Evolutionary conservation across 2,329 filamentous ascomycete genomes (phyloP).

Genomic region (Colletotrichum sp.): DNA sequence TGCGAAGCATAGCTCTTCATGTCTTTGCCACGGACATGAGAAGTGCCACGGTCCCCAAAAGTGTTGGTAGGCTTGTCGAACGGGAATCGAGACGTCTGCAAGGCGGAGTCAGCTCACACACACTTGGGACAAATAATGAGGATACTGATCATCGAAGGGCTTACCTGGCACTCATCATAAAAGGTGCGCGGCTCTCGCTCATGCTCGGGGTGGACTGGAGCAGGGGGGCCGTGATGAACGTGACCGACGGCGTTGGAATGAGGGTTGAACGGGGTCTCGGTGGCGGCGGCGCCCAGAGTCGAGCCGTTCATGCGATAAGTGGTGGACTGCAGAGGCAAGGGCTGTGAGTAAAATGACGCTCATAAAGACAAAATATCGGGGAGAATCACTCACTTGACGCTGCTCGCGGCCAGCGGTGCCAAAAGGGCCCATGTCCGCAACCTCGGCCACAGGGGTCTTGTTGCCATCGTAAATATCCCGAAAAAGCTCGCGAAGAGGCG

Average conservation of each 20-base stretch:
- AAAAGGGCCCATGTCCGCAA: neutral
- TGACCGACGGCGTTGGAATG: neutral
- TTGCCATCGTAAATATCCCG: neutral
- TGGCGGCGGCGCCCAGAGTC: neutral
- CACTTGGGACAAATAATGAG: neutral
- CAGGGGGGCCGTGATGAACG: neutral
- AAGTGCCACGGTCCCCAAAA: neutral
- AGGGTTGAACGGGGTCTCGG: neutral
- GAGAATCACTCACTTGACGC: neutral
- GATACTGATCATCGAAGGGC: neutral
- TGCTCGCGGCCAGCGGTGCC: neutral
- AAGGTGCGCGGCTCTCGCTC: neutral
- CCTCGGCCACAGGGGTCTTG: neutral
- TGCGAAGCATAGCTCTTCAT: neutral
- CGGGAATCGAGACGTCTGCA: neutral
- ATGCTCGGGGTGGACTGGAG: neutral
- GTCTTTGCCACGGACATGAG: neutral
- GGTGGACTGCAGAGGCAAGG: neutral
- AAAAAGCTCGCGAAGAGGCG: neutral
- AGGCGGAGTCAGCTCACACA: neutral
- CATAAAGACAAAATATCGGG: neutral
- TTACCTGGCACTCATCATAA: neutral
- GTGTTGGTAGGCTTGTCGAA: neutral
- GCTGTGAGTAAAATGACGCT: neutral
- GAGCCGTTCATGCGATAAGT: neutral